Evolutionary conservation across 2,329 filamentous ascomycete genomes (phyloP), one percentile per base, ranked within the genome.

Genomic region (Xylaria sp.): DNA sequence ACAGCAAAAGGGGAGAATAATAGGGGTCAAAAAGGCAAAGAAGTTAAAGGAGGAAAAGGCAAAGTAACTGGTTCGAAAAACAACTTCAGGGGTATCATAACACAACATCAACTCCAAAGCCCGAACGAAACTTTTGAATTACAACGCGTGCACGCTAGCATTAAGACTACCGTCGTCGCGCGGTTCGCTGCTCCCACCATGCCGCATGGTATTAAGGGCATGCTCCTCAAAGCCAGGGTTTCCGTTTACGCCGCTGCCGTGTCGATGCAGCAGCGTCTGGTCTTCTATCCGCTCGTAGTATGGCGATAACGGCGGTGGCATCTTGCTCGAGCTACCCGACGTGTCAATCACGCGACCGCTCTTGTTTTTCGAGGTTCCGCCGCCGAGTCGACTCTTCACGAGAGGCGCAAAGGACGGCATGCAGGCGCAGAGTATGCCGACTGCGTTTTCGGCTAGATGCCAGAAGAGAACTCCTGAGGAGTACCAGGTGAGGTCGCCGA

Each of bases 371-470:
- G 10, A 25, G 7, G 15, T 46, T 46, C 41, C 9, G 54, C 46
- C 65, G 48, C 25, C 10, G 9, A 62, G 6, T 23, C 23, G 62
- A 34, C 65, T 44, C 57, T 60, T 70, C 28, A 65, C 12, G 52
- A 39, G 54, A 5, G 68, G 64, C 6, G 69, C 69, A n/a, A 67
- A 73, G 13, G 62, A 65, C 13, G 71, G 69, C 48, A 72, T 59
- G 52, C 69, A 74, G 12, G 64, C 66, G 50, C 69, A 66, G 6
- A 74, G 51, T 7, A 74, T 15, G 6, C 63, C 71, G 2, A 73
- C 65, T 0, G 63, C 70, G 37, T 73, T 74, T 48, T 74, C 72
- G 1, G 65, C 69, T 3, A 73, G 8, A n/a, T 73, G 72, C 73
- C 72, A 75, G 61, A 73, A 72, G 1, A 74, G 66, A 1, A 65